A percentile compares a stretch with the other conserved stretches of the same genome.
phyloP scores from a whole-genome alignment of 495 filamentous ascomycete species.

The Schizothecium vesticola region DNA sequence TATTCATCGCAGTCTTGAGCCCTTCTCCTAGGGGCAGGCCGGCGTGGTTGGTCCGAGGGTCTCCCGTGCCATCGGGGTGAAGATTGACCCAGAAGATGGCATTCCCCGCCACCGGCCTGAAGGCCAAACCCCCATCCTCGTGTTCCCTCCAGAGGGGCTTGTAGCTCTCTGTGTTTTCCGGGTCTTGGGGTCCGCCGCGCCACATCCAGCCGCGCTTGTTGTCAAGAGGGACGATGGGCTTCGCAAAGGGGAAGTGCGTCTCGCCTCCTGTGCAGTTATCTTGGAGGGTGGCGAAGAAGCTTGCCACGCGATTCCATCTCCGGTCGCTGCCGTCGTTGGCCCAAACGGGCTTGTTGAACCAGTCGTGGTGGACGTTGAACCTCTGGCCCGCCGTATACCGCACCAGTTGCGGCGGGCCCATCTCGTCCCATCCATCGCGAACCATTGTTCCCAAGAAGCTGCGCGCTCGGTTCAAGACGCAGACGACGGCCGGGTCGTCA shows the following conservation, averaged over 20 bases:
- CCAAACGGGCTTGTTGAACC: conserved; percentile 33
- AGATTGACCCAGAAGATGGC: conserved; percentile 53
- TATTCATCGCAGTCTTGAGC: conserved; percentile 52
- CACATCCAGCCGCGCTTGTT: conserved; percentile 20
- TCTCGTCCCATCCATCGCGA: conserved; percentile 39
- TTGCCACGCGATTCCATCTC: conserved; percentile 40
- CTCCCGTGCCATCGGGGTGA: conserved; percentile 42
- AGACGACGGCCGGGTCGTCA: conserved; percentile 36
- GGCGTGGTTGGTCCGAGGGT: conserved; percentile 44
- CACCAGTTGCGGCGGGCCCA: conserved; percentile 47
- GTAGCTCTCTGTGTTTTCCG: background rate
- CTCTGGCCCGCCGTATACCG: conserved; percentile 39
- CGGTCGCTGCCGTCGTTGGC: conserved; percentile 26
- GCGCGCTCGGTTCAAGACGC: conserved; percentile 37
- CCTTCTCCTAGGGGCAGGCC: conserved; percentile 45
- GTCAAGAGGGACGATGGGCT: conserved; percentile 20
- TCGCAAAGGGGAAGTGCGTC: conserved; percentile 43
- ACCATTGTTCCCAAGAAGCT: conserved; percentile 43
- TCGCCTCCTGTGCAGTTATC: conserved; percentile 40
- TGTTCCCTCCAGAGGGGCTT: conserved; percentile 38
- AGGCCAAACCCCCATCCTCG: conserved; percentile 47
- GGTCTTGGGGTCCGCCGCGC: conserved; percentile 10
- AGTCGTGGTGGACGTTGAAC: conserved; percentile 47
- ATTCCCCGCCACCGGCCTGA: conserved; percentile 46
- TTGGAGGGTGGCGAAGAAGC: conserved; percentile 46